Percentiles rank a stretch among this genome's conserved stretches.
phyloP scores from a whole-genome alignment of 1,284 basidiomycete genomes.

The Ceratobasidium sp. region DNA sequence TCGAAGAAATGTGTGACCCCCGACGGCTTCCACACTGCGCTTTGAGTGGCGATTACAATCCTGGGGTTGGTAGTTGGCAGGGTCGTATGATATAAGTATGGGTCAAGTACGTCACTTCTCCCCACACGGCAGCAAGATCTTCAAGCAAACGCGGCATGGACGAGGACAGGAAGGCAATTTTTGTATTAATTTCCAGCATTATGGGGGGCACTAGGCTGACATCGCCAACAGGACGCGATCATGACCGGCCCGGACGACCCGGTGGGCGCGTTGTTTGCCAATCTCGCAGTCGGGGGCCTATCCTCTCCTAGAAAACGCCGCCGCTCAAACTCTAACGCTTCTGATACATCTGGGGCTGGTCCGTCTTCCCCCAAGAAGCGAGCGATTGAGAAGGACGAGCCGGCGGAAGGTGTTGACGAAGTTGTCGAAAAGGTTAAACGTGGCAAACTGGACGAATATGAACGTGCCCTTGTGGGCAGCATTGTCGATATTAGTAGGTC shows the following conservation, averaged over 20 bases:
- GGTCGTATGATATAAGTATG: no score
- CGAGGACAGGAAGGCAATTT: constrained; percentile 11
- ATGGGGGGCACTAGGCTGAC: background rate
- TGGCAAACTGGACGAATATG: constrained; percentile 79
- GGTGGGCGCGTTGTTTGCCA: background rate
- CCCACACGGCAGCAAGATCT: no score
- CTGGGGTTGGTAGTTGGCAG: no score
- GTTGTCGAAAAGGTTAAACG: constrained; percentile 79
- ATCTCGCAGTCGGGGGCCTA: background rate
- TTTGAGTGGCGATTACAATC: no score
- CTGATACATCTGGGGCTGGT: background rate
- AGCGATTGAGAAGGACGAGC: background rate
- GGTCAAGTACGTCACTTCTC: no score
- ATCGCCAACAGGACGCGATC: background rate
- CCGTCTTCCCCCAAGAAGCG: no score
- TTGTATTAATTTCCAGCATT: background rate
- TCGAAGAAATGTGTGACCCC: no score
- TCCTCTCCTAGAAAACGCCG: background rate
- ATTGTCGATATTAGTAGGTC: constrained; percentile 82
- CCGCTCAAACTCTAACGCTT: background rate
- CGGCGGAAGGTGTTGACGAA: constrained; percentile 57
- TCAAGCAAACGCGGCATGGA: background rate
- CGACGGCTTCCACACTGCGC: no score
- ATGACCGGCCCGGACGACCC: background rate
- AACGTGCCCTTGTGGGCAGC: constrained; percentile 79